Conservation (phyloP, 2,329 filamentous ascomycete species). For the Metarhizium brunneum region DNA sequence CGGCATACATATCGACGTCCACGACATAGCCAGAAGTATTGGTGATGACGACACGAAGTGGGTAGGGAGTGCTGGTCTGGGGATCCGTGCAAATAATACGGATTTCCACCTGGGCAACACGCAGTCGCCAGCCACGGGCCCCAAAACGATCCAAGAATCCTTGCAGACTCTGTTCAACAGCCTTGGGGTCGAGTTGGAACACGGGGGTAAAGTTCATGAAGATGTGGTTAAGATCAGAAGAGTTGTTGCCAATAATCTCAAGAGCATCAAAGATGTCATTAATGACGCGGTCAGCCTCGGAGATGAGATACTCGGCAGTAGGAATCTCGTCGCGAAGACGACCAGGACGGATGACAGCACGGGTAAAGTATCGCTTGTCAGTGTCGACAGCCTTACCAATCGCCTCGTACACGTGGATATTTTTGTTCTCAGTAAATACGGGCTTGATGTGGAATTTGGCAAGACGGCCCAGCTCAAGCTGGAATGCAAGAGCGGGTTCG, state of each 20-base stretch:
- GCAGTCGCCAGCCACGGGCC: slow-evolving; percentile 87
- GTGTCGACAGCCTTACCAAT: slow-evolving; percentile 89
- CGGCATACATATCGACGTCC: slow-evolving; percentile 93
- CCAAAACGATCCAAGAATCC: slow-evolving; percentile 97
- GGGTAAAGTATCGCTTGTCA: slow-evolving; percentile 97
- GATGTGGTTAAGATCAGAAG: slow-evolving; percentile 98
- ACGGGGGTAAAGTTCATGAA: slow-evolving; percentile 99
- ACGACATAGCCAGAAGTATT: slow-evolving; percentile 98
- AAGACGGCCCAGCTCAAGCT: slow-evolving; percentile 88
- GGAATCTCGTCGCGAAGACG: slow-evolving; percentile 95
- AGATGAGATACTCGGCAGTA: slow-evolving; percentile 96
- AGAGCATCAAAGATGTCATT: slow-evolving; percentile 96
- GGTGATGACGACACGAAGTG: slow-evolving; percentile 90
- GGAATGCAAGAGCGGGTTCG: slow-evolving; percentile 94
- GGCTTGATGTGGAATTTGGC: slow-evolving; percentile 98
- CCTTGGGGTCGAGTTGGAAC: slow-evolving; percentile 80
- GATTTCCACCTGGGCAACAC: slow-evolving; percentile 95
- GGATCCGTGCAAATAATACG: slow-evolving; percentile 96
- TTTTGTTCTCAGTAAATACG: slow-evolving; percentile 97
- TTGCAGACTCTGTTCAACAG: slow-evolving; percentile 87
- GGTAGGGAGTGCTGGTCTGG: slow-evolving; percentile 72
- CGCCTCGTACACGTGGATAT: slow-evolving; percentile 97
- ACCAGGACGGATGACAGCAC: slow-evolving; percentile 88
- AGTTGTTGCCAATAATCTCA: slow-evolving; percentile 98
- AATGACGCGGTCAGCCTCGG: slow-evolving; percentile 91